Evolutionary conservation across 305 asterid genomes (phyloP), one percentile per base, ranked within the genome.

Genomic region (Euphrasia arctica): DNA sequence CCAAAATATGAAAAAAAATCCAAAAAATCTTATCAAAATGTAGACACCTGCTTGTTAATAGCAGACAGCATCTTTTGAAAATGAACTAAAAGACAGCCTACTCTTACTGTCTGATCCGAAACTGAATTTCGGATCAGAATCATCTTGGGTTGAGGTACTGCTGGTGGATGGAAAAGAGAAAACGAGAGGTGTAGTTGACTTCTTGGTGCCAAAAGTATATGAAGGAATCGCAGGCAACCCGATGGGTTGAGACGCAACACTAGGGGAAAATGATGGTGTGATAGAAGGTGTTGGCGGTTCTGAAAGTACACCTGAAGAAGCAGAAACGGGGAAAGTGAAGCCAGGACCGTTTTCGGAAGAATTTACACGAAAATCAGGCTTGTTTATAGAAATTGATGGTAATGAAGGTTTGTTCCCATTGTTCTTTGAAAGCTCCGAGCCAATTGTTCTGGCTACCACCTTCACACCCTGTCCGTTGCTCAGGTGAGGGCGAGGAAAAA

Each of bases 231-330:
- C 18, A 66, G 84, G 70, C 54, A 49, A 72, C 59, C 70, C 85
- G 3, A 64, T 72, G 5, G 81, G 77, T 72, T 73, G 79, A 58
- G 90, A 48, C 31, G 31, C 54, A 60, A 62, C 15, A 50, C 70
- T 75, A 11, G 66, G 60, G 0, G 82, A 67, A 34, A 75, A 59
- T 8, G 81, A 80, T 63, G 82, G 76, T 13, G 81, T 68, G 63
- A 90, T 62, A 36, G 98, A 89, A 4, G 98, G 97, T 8, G 97
- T 89, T 48, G 97, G 97, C 13, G 92, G 96, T 76, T 89, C 97
- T 29, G 93, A 81, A 51, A 79, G 71, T 11, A 59, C 77, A 55
- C 88, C 84, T 0, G 89, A 72, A 69, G 84, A 69, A 47, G 88
- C 70, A 60, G 89, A 73, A 62, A 85, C 59, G 4, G 97, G 98